Conservation (phyloP, 1,284 basidiomycete species). For the Microbotryum lychnidis-dioicae region DNA sequence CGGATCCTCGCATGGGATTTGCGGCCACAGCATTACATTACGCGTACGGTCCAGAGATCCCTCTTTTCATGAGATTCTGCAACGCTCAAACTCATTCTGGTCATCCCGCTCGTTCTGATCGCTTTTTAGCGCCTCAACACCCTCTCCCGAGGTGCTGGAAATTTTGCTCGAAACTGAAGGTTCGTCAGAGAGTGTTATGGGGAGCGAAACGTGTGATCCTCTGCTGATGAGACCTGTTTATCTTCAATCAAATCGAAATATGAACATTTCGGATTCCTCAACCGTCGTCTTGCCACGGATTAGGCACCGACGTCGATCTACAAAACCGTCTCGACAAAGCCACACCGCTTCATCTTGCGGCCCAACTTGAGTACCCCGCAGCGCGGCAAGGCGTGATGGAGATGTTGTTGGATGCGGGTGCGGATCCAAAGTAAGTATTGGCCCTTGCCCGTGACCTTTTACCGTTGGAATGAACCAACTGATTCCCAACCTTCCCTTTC, state of each 20-base stretch:
- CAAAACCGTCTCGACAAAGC: slow-evolving; percentile 63
- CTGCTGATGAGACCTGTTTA: no score
- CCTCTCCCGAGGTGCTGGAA: slow-evolving; percentile 59
- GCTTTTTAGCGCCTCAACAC: slow-evolving; percentile 46
- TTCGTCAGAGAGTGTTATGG: not conserved
- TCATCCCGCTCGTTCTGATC: not conserved
- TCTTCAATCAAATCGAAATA: no score
- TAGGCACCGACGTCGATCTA: slow-evolving; percentile 68
- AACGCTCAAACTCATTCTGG: not conserved
- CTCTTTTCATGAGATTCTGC: slow-evolving; percentile 2
- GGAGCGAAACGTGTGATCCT: no score
- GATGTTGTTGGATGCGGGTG: slow-evolving; percentile 66
- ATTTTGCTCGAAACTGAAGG: slow-evolving; percentile 62
- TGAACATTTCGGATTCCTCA: not conserved
- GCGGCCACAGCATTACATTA: slow-evolving; percentile 58
- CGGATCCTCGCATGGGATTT: not conserved
- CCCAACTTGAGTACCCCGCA: slow-evolving; percentile 55
- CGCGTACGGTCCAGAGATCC: slow-evolving; percentile 51
- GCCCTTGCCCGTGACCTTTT: not conserved
- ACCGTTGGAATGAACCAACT: not conserved
- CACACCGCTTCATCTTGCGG: slow-evolving; percentile 75
- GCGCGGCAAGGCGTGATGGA: slow-evolving; percentile 50
- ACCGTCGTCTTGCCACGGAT: not conserved
- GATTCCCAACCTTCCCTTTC: not conserved
- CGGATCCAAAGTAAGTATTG: slow-evolving; percentile 55